Conservation (phyloP, 176 grass and related monocot genomes). For the Carex pumila region DNA sequence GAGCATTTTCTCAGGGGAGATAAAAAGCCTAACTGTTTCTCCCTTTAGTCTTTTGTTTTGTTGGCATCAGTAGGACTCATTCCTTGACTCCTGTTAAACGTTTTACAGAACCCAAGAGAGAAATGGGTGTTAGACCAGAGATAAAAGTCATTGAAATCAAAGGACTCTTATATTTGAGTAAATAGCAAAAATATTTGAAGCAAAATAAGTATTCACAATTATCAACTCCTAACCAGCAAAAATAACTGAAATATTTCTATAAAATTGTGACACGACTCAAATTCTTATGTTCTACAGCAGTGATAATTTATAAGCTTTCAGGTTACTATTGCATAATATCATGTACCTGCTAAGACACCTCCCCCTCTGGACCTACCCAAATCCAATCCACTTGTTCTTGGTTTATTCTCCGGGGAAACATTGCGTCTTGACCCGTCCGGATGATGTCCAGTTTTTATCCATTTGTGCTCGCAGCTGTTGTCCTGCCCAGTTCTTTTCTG, state of each 20-base stretch:
- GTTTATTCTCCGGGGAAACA: background rate
- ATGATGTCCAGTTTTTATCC: background rate
- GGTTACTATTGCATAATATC: background rate
- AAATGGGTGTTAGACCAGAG: background rate
- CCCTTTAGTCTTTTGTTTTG: background rate
- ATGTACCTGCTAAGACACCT: background rate
- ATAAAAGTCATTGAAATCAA: background rate
- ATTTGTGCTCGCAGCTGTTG: background rate
- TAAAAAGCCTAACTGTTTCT: background rate
- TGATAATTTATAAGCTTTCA: background rate
- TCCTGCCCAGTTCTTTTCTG: no score
- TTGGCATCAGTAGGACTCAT: background rate
- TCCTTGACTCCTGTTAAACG: background rate
- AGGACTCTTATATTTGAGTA: background rate
- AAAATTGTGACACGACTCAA: background rate
- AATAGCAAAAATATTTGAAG: background rate
- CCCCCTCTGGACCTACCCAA: background rate
- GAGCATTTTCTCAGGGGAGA: background rate
- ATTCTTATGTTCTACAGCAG: background rate
- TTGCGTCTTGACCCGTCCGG: background rate
- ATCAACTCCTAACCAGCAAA: background rate
- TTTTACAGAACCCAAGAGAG: background rate
- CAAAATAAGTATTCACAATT: background rate
- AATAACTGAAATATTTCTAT: background rate
- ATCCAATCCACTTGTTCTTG: background rate